phyloP scores from a whole-genome alignment of 1,284 basidiomycete species.

The Sanguinoderma infundibulare region DNA sequence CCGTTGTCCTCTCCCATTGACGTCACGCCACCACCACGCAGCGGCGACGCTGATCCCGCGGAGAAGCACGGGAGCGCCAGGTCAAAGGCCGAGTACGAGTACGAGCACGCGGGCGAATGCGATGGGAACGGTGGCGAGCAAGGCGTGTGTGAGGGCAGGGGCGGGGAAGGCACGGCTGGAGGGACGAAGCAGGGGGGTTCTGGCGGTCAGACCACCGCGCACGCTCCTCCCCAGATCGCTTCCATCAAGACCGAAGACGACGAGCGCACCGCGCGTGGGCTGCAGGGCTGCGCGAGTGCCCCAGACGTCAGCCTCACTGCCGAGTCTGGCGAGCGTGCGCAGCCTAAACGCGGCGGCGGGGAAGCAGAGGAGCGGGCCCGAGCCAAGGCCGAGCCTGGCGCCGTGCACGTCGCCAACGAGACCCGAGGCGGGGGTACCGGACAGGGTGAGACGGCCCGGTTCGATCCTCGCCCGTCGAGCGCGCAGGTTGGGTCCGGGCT shows the following conservation, averaged over 20 bases:
- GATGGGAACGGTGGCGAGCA: background rate
- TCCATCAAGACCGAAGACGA: background rate
- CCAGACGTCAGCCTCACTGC: too few species aligned
- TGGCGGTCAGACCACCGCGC: background rate
- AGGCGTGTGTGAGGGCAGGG: background rate
- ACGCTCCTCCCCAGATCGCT: background rate
- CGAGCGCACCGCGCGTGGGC: background rate
- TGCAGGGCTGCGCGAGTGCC: too few species aligned
- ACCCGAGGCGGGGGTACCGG: background rate
- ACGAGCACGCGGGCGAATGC: background rate
- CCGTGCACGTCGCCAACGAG: background rate
- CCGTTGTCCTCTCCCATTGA: too few species aligned
- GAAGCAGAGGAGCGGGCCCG: background rate
- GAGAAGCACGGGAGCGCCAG: background rate
- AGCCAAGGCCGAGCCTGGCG: background rate
- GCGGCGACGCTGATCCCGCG: background rate
- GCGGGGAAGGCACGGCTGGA: background rate
- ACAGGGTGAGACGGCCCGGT: background rate
- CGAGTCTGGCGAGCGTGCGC: too few species aligned
- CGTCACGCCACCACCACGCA: too few species aligned
- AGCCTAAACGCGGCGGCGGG: too few species aligned
- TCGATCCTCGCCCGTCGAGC: conserved; percentile 14
- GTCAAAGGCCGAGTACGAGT: background rate
- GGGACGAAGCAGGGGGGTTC: background rate
- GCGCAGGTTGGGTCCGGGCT: background rate